A percentile compares a stretch with the other conserved stretches of the same genome.
phyloP scores from a whole-genome alignment of 805 yeast species.

The Zygotorulaspora sp. region DNA sequence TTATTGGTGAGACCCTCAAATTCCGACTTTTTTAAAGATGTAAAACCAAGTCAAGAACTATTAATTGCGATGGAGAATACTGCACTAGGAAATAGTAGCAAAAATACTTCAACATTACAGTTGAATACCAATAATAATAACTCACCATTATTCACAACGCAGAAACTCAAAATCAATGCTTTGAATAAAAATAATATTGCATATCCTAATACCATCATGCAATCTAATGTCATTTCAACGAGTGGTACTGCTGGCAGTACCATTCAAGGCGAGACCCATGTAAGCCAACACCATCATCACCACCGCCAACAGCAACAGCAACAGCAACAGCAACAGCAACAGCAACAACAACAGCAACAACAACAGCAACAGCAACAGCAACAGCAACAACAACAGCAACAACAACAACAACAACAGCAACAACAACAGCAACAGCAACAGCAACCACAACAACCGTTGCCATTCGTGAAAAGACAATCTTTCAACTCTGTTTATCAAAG shows the following conservation, averaged over 20 bases:
- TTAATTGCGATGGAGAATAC: constrained; percentile 55
- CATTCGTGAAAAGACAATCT: constrained; percentile 4
- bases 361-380: constrained; percentile 10
- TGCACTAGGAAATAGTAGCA: constrained; percentile 45
- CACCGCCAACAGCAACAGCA: constrained; percentile 5
- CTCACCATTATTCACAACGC: neutral
- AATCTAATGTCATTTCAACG: neutral
- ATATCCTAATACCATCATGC: constrained; percentile 5
- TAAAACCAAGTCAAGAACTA: constrained; percentile 44
- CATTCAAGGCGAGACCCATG: constrained; percentile 13
- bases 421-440: constrained; percentile 7
- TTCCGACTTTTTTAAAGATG: constrained; percentile 45
- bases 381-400: constrained; percentile 8
- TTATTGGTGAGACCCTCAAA: constrained; percentile 55
- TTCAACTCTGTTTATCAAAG: constrained; percentile 3
- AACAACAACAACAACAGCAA: constrained; percentile 1
- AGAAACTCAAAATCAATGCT: constrained; percentile 1
- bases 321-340: constrained; percentile 3
- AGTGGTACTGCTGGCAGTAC: constrained; percentile 23
- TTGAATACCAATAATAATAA: neutral
- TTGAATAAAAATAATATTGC: constrained; percentile 8
- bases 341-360: constrained; percentile 1
- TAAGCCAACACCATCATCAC: constrained; percentile 10
- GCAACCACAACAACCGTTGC: constrained; percentile 3
- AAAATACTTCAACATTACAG: constrained; percentile 4